Evolutionary conservation across 352 stramenopile species (phyloP).

Genomic region (Phytopythium sindhum): DNA sequence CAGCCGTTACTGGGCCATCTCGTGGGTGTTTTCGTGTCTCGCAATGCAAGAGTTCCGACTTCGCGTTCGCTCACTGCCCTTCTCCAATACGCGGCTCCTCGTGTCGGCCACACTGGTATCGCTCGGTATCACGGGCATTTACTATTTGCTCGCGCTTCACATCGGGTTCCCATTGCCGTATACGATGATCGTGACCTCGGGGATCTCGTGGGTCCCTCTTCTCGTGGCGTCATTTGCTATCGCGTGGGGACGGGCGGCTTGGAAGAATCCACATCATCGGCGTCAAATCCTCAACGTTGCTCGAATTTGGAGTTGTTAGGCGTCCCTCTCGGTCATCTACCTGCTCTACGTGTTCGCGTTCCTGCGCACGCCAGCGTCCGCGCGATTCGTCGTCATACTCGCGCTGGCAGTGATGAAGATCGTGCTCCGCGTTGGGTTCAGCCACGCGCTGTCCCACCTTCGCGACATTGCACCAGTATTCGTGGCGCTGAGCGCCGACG

Average conservation of each 20-base stretch:
- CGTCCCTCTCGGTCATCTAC: conserved; percentile 10
- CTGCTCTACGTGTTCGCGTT: conserved; percentile 19
- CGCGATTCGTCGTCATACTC: conserved; percentile 10
- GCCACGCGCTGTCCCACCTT: conserved; percentile 11
- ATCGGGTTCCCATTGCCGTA: conserved; percentile 5
- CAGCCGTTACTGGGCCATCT: neutral
- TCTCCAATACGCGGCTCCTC: neutral
- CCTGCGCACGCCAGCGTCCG: conserved; percentile 1
- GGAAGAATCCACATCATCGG: conserved; percentile 3
- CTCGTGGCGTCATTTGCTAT: conserved; percentile 9
- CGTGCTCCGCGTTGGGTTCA: conserved; percentile 11
- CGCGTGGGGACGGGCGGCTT: conserved; percentile 9
- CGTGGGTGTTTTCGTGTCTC: neutral
- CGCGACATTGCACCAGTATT: conserved; percentile 15
- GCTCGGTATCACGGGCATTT: neutral
- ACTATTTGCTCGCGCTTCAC: neutral
- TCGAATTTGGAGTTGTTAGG: conserved; percentile 15
- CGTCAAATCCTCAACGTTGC: conserved; percentile 11
- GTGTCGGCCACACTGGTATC: neutral
- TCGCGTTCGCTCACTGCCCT: neutral
- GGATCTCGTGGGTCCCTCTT: conserved; percentile 9
- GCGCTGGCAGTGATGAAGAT: conserved; percentile 18
- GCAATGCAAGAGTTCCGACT: neutral
- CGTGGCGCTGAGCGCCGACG: conserved; percentile 17
- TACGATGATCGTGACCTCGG: neutral